phyloP scores from a whole-genome alignment of 2,329 filamentous ascomycete genomes.

The Tolypocladium ophioglossoides region DNA sequence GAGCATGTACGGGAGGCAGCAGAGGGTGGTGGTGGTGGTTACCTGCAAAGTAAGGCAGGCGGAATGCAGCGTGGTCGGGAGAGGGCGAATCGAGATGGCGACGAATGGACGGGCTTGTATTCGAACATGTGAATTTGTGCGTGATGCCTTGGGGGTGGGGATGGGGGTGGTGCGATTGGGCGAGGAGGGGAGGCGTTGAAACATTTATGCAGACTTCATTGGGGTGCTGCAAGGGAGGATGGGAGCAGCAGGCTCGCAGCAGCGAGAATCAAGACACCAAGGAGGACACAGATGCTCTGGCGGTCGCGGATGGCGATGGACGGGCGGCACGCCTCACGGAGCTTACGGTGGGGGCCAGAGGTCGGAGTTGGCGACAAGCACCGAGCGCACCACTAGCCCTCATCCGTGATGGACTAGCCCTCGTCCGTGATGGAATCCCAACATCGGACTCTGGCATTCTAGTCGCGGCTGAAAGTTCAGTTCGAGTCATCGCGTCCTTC shows the following conservation, averaged over 20 bases:
- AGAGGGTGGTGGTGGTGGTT: background rate
- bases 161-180: background rate
- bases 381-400: no score
- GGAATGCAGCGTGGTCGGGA: background rate
- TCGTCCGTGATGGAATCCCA: no score
- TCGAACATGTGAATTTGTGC: background rate
- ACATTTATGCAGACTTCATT: background rate
- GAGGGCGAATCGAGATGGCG: background rate
- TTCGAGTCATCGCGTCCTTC: background rate
- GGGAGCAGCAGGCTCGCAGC: background rate
- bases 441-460: no score
- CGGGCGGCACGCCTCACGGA: background rate
- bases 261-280: background rate
- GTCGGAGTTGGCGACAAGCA: background rate
- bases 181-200: background rate
- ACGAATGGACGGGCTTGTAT: background rate
- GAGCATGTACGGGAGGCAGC: background rate
- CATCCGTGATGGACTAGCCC: no score
- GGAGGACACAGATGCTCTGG: background rate
- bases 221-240: background rate
- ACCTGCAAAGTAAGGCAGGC: background rate
- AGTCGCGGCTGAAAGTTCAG: background rate
- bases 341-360: background rate
- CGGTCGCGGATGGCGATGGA: background rate
- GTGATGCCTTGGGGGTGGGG: background rate